Percentiles rank a stretch among this genome's conserved stretches.
These are phyloP conservation scores for Aureobasidium sp. DNA, from an alignment of 2,329 filamentous ascomycete species.

Conservation along the genomic window DNA sequence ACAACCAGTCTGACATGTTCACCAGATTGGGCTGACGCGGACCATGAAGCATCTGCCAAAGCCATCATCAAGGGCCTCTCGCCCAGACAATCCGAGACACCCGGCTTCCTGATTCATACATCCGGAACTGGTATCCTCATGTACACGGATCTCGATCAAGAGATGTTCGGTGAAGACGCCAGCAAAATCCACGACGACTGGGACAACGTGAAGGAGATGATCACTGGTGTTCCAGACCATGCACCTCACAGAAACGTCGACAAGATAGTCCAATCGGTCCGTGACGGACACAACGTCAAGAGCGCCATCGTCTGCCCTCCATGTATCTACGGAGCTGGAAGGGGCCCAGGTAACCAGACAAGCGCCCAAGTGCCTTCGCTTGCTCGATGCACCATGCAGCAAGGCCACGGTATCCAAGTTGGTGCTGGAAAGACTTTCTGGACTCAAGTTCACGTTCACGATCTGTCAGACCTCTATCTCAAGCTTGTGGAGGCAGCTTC, in stretches of 20 bases:
- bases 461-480: conserved; percentile 51
- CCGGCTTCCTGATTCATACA: conserved; percentile 43
- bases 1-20: background rate
- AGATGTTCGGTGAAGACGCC: conserved; percentile 41
- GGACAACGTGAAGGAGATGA: conserved; percentile 46
- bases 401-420: conserved; percentile 49
- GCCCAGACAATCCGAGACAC: conserved; percentile 33
- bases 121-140: conserved; percentile 53
- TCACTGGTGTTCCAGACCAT: conserved; percentile 50
- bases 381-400: conserved; percentile 44
- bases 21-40: conserved; percentile 41
- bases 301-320: conserved; percentile 62
- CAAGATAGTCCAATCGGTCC: conserved; percentile 54
- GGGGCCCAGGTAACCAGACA: conserved; percentile 49
- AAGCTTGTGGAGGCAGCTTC: conserved; percentile 47
- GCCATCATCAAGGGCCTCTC: conserved; percentile 49
- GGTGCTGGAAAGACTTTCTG: conserved; percentile 51
- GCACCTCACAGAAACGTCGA: conserved; percentile 63
- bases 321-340: conserved; percentile 51
- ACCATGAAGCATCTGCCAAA: conserved; percentile 41
- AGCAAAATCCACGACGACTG: conserved; percentile 54
- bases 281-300: conserved; percentile 43
- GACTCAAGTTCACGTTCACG: conserved; percentile 53
- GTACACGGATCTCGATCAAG: conserved; percentile 42
- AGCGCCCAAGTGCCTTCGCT: conserved; percentile 55